Conservation (phyloP, 345 rosid species). For the Pistacia atlantica region DNA sequence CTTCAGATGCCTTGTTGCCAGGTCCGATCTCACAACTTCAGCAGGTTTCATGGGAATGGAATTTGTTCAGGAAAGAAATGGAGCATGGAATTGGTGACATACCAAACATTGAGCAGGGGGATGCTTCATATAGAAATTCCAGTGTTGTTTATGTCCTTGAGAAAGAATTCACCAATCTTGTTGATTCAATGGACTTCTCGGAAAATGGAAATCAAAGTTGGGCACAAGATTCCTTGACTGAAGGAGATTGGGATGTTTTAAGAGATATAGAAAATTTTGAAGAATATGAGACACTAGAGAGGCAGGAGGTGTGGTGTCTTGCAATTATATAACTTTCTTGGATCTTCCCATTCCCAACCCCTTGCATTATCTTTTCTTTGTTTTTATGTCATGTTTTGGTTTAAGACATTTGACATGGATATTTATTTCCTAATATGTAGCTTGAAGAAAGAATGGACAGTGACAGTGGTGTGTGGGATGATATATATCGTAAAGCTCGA, state of each 20-base stretch:
- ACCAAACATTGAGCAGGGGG: slow-evolving; percentile 26
- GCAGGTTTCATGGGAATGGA: slow-evolving; percentile 80
- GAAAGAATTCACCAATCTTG: slow-evolving; percentile 47
- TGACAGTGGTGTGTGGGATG: slow-evolving; percentile 76
- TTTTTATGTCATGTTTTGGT: slow-evolving; percentile 5
- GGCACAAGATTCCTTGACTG: slow-evolving; percentile 57
- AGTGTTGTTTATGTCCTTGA: slow-evolving; percentile 62
- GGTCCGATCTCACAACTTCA: slow-evolving; percentile 58
- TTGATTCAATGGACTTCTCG: slow-evolving; percentile 29
- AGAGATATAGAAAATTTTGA: slow-evolving; percentile 61
- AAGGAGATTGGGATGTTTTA: slow-evolving; percentile 70
- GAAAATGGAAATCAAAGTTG: slow-evolving; percentile 44
- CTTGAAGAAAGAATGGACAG: slow-evolving; percentile 86
- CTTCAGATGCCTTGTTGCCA: slow-evolving; percentile 80
- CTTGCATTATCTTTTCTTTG: neutral
- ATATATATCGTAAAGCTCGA: slow-evolving; percentile 86
- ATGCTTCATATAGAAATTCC: slow-evolving; percentile 34
- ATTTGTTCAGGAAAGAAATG: slow-evolving; percentile 49
- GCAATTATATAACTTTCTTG: neutral
- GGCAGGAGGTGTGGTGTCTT: slow-evolving; percentile 72
- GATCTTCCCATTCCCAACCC: neutral
- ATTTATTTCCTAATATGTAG: slow-evolving; percentile 46
- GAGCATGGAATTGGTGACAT: slow-evolving; percentile 36
- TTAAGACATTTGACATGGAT: slow-evolving; percentile 27
- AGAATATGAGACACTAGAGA: slow-evolving; percentile 79